phyloP scores from a whole-genome alignment of 2,329 filamentous ascomycete genomes.

The Hypoxylon sp. region DNA sequence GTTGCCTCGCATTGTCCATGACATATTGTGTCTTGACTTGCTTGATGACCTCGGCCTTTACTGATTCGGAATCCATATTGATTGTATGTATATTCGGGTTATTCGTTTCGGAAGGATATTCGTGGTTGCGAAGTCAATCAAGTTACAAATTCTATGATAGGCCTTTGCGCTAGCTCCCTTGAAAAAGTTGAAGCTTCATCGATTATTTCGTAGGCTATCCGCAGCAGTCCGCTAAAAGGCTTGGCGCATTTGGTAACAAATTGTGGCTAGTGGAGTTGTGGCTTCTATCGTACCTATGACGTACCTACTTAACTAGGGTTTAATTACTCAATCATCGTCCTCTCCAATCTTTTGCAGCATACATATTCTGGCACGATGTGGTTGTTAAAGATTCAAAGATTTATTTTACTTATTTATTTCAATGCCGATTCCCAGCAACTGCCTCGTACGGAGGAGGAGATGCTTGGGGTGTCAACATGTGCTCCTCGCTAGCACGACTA shows the following conservation, averaged over 20 bases:
- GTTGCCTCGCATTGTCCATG: conserved; percentile 71
- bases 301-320: too few relatives aligned
- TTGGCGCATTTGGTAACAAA: conserved; percentile 12
- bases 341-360: too few relatives aligned
- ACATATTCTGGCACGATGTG: too few relatives aligned
- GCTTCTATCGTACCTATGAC: conserved; percentile 8
- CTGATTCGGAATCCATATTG: conserved; percentile 67
- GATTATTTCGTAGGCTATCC: conserved; percentile 15
- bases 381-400: too few relatives aligned
- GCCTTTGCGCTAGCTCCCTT: conserved; percentile 11
- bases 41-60: conserved; percentile 70
- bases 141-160: neutral
- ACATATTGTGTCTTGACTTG: conserved; percentile 71
- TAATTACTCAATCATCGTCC: too few relatives aligned
- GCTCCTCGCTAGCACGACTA: conserved; percentile 1
- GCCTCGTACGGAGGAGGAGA: conserved; percentile 24
- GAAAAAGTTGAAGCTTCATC: conserved; percentile 31
- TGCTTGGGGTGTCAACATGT: neutral
- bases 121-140: conserved; percentile 1
- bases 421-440: conserved; percentile 3
- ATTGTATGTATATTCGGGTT: conserved; percentile 34
- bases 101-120: neutral
- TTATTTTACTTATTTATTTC: neutral
- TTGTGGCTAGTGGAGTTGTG: conserved; percentile 15
- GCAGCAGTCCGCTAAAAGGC: conserved; percentile 11